Conservation (phyloP, 345 rosid species). For the Brassica juncea region DNA sequence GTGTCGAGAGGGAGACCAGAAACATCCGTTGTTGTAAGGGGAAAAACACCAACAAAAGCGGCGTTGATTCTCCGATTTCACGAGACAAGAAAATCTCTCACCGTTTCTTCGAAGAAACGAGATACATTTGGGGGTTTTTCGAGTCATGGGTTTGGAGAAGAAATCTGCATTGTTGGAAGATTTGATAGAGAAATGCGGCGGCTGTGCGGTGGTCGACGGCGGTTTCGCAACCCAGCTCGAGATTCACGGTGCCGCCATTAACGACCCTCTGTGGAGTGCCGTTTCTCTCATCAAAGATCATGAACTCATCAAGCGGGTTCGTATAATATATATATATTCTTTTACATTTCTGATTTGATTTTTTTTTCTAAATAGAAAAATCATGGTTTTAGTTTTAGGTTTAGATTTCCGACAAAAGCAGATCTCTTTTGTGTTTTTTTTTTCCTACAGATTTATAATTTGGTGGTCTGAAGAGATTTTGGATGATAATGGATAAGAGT, state of each 20-base stretch:
- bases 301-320: slow-evolving; percentile 66
- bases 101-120: neutral
- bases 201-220: slow-evolving; percentile 91
- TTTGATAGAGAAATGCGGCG: slow-evolving; percentile 68
- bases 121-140: neutral
- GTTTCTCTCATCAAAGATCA: slow-evolving; percentile 76
- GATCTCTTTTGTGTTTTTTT: neutral
- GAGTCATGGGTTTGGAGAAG: slow-evolving; percentile 50
- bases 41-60: slow-evolving; percentile 17
- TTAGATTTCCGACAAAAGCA: neutral
- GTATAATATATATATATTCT: no score
- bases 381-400: neutral
- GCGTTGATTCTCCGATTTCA: slow-evolving; percentile 29
- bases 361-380: neutral
- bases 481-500: neutral
- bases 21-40: slow-evolving; percentile 23
- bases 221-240: slow-evolving; percentile 97
- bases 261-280: slow-evolving; percentile 95
- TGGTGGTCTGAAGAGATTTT: slow-evolving; percentile 1
- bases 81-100: slow-evolving; percentile 1
- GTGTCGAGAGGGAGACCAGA: slow-evolving; percentile 30
- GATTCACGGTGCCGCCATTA: slow-evolving; percentile 75
- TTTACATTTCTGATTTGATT: neutral
- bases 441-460: neutral
- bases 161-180: slow-evolving; percentile 56